Evolutionary conservation across 352 stramenopile species (phyloP), one percentile per base, ranked within the genome.

Genomic region (Phytophthora chlamydospora): DNA sequence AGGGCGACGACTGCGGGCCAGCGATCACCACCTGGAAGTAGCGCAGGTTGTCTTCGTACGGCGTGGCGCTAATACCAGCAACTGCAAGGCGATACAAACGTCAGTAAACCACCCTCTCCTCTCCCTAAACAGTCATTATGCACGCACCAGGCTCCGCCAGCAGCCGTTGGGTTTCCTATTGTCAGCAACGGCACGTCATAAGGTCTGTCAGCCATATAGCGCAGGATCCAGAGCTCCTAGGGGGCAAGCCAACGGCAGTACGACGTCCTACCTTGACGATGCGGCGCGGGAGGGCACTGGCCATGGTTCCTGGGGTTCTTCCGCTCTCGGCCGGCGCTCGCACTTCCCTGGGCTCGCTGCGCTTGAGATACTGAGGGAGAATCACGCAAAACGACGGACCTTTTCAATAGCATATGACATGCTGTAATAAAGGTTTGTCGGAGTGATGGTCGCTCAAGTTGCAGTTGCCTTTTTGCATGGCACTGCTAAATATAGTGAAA

Each of bases 21-120:
- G 96, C 92, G 66, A 99, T 98, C 36, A 97, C 92, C 32, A 99
- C 97, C 51, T 98, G 94, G 75, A 99, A 99, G 78, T 99, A 98
- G 49, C 97, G 89, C 8, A 98, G 80, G 76, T 99, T 99, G 78
- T 99, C 96, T 65, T 97, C 85, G 71, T 99, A 99, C 21, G 96
- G 96, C 40, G 90, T 98, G 33, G 96, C 97, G 55, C 86, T 98
- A 53, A 99, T 99, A 40, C 97, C 97, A 46, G 94, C 82, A 33
- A 99, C 91, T 93, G 52, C 34, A 54, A 27, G 24, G 3, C 24
- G 3, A 47, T 17, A 56, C 9, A 19, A 46, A 1, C 42, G 29
- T 60, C 8, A 55, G 33, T 32, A 32, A 13, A 13, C 4, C 7
- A 13, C n/a, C 40, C 38, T 50, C 14, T 34, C 0, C 24, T 39